Conservation (phyloP, 306 rosid genomes). For the Calophaca sinica region DNA sequence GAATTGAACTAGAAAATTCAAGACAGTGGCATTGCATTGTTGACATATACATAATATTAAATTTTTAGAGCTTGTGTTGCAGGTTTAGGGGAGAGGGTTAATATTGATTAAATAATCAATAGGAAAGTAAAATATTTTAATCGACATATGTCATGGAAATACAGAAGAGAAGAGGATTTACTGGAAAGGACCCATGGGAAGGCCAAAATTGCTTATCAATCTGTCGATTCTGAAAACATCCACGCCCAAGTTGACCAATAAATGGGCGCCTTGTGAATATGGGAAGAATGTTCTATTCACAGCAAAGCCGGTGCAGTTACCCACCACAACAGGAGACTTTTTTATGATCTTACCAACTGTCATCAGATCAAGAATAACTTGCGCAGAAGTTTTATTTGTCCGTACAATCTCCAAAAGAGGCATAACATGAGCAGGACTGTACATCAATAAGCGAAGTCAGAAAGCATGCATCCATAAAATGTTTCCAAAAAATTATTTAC, state of each 20-base stretch:
- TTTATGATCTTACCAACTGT: constrained; percentile 85
- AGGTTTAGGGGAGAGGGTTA: not conserved
- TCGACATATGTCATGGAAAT: constrained; percentile 35
- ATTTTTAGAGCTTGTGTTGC: no score
- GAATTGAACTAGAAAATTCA: no score
- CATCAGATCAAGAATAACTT: constrained; percentile 89
- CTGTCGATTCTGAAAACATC: constrained; percentile 84
- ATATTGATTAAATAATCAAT: constrained; percentile 11
- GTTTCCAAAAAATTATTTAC: constrained; percentile 27
- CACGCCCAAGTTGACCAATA: constrained; percentile 79
- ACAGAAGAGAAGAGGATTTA: constrained; percentile 57
- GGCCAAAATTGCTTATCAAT: constrained; percentile 78
- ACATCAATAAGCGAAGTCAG: constrained; percentile 51
- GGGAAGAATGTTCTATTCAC: constrained; percentile 97
- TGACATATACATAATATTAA: no score
- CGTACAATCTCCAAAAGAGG: constrained; percentile 97
- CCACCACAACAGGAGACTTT: constrained; percentile 93
- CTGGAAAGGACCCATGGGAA: constrained; percentile 97
- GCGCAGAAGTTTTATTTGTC: constrained; percentile 83
- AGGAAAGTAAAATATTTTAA: not conserved
- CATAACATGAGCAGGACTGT: constrained; percentile 99
- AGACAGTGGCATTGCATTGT: no score
- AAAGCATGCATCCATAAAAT: constrained; percentile 3
- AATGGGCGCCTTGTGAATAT: constrained; percentile 74
- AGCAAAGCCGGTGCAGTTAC: constrained; percentile 97